A percentile compares a stretch with the other conserved stretches of the same genome.
Evolutionary conservation across 352 stramenopile genomes (phyloP).

Genomic region (Phytopythium ostracodes): DNA sequence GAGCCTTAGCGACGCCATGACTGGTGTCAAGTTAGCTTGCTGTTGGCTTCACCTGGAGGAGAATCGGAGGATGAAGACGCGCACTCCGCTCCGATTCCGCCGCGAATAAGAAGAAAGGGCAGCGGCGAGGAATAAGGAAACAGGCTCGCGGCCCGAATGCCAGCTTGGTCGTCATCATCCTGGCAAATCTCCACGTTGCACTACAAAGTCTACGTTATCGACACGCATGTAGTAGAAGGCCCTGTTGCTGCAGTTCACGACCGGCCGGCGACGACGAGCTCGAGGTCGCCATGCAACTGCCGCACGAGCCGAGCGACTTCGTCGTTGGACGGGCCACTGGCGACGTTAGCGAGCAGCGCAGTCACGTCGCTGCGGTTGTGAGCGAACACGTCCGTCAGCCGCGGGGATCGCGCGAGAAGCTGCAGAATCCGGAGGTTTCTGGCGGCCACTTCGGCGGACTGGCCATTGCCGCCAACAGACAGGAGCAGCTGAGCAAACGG

Average conservation of each 20-base stretch:
- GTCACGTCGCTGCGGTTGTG: conserved; percentile 28
- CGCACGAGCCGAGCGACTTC: conserved; percentile 38
- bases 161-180: too few species aligned
- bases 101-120: background rate
- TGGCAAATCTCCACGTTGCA: background rate
- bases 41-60: background rate
- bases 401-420: conserved; percentile 36
- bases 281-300: conserved; percentile 52
- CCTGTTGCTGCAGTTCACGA: background rate
- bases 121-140: conserved; percentile 10
- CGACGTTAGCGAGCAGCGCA: conserved; percentile 20
- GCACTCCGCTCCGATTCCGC: background rate
- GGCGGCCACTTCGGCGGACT: conserved; percentile 9
- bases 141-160: too few species aligned
- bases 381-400: conserved; percentile 30
- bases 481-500: conserved; percentile 20
- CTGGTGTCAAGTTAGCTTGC: background rate
- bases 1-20: background rate
- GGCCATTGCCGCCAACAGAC: background rate
- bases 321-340: conserved; percentile 19
- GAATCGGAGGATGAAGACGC: background rate
- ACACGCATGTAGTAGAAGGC: conserved; percentile 1
- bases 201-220: background rate
- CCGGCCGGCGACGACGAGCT: conserved; percentile 45
- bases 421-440: conserved; percentile 43